Conservation (phyloP, 768 basidiomycete species). For the Mycena amicta region DNA sequence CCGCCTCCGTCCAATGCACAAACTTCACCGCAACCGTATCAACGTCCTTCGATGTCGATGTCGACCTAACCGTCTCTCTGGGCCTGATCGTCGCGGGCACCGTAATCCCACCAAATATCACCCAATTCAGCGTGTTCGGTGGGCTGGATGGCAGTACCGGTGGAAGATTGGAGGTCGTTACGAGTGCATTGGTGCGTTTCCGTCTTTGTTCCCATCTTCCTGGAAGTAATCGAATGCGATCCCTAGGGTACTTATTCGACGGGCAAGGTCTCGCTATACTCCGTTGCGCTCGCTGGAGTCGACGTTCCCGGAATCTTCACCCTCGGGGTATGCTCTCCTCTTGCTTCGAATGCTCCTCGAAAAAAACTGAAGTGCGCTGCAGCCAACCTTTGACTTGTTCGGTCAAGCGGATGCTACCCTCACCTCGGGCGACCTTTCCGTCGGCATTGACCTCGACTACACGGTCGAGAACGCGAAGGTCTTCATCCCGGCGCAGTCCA, state of each 20-base stretch:
- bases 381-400: slow-evolving; percentile 19
- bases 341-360: neutral
- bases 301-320: slow-evolving; percentile 34
- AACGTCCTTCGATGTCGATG: slow-evolving; percentile 4
- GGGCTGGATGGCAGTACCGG: slow-evolving; percentile 22
- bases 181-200: slow-evolving; percentile 11
- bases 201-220: neutral
- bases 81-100: slow-evolving; percentile 31
- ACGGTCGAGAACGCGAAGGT: neutral
- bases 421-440: slow-evolving; percentile 24
- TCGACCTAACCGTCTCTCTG: slow-evolving; percentile 5
- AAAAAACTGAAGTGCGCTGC: neutral
- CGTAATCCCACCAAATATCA: slow-evolving; percentile 30
- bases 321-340: slow-evolving; percentile 28
- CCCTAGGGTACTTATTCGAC: slow-evolving; percentile 26
- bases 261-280: slow-evolving; percentile 27
- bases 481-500: neutral
- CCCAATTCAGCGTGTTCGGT: slow-evolving; percentile 20
- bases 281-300: slow-evolving; percentile 29
- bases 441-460: slow-evolving; percentile 20
- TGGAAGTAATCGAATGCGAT: neutral
- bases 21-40: slow-evolving; percentile 10
- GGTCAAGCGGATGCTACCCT: slow-evolving; percentile 25
- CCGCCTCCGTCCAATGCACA: neutral
- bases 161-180: slow-evolving; percentile 24